Base-by-base conservation (phyloP, 1,139 yeast genomes). In the Nakaseomyces delphensis region DNA sequence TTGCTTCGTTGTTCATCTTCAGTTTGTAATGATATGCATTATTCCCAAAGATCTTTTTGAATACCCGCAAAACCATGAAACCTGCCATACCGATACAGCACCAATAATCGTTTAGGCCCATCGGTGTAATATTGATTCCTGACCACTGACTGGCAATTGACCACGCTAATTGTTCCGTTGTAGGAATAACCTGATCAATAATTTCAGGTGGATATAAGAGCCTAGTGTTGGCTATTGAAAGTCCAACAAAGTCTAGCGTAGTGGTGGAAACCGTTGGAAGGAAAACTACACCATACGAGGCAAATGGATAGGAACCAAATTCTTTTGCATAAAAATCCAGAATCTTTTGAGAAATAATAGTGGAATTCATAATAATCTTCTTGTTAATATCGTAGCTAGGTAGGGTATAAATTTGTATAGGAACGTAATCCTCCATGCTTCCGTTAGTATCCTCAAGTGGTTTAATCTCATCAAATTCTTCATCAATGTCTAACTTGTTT, bases 301-400 rank as follows among this genome's bases (percentile, higher is more conserved):
- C 77, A 56, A 85, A 91, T 0, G 98, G 98, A 53, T 78, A 93
- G 0, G 96, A 84, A 3, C 97, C 96, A 63, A 82, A 91, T 50
- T 89, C 96, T 51, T 82, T 79, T 46, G 89, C 80, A 53, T 77
- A 86, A 57, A 74, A 87, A 48, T 87, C 95, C 56, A 91, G 69
- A 0, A 95, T 94, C 52, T 76, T 79, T 55, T 77, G 77, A 9
- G 87, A 67, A 44, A 89, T 80, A 14, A 84, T 67, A 38, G 95
- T 83, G 0, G 96, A 76, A 55, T 87, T 87, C 24, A 74, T 60
- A 0, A 89, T 91, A 49, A 76, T 69, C 3, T 71, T 71, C 35
- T 70, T 69, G 42, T 72, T 73, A 3, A 55, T 39, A 43, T 58
- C 63, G 1, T 47, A 46, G 3, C 53, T 50, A 3, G 60, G 61